A percentile compares a stretch with the other conserved stretches of the same genome.
Evolutionary conservation across 2,329 filamentous ascomycete species (phyloP).

Genomic region (Raffaelea ambrosiae): DNA sequence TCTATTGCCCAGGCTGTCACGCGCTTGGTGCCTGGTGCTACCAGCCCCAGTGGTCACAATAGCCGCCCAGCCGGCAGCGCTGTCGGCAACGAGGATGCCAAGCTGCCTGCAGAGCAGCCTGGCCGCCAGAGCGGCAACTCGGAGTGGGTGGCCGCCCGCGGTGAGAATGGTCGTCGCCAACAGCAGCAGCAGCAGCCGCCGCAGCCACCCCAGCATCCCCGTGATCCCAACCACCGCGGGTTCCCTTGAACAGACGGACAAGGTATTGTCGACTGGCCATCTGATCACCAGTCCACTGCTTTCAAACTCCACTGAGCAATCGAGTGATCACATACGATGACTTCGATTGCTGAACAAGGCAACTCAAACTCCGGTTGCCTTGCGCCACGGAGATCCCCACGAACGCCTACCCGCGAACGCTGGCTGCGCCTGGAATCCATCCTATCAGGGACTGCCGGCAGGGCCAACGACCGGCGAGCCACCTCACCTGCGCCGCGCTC

Average conservation of each 20-base stretch:
- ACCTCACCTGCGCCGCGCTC: no score
- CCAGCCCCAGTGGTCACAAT: constrained; percentile 13
- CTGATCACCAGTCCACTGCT: no score
- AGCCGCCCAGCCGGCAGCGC: constrained; percentile 19
- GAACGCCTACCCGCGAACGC: no score
- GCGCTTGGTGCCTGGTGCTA: constrained; percentile 50
- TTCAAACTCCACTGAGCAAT: no score
- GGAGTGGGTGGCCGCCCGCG: constrained; percentile 26
- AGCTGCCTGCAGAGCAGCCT: constrained; percentile 53
- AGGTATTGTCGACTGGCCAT: no score
- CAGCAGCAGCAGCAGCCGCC: constrained; percentile 9
- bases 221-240: constrained; percentile 14
- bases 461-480: no score
- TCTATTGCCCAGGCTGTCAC: constrained; percentile 67
- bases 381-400: no score
- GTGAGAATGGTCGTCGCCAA: constrained; percentile 22
- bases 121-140: constrained; percentile 27
- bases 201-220: constrained; percentile 11
- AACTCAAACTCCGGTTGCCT: no score
- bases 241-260: constrained; percentile 6
- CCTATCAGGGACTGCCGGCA: no score
- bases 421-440: no score
- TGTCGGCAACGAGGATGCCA: constrained; percentile 47
- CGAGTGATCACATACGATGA: no score
- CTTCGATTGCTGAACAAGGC: no score